These are phyloP conservation scores for Catharanthus roseus DNA, from an alignment of 257 asterid species.

Conservation along the genomic window DNA sequence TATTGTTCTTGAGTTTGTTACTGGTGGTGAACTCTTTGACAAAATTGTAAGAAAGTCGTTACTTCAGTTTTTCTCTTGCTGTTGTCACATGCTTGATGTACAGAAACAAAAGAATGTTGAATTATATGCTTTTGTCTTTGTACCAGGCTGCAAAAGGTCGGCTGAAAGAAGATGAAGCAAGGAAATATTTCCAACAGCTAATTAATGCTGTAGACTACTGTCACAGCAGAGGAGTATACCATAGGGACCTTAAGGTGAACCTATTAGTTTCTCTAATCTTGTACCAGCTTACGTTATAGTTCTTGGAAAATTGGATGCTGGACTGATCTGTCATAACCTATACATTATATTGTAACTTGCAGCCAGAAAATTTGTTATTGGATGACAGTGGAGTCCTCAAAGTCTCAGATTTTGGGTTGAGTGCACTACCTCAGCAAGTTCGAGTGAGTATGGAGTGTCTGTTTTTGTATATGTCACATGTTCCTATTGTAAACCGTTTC, in stretches of 20 bases:
- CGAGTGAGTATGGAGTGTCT: slow-evolving; percentile 45
- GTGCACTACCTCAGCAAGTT: slow-evolving; percentile 95
- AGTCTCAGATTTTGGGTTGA: slow-evolving; percentile 92
- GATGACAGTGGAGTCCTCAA: slow-evolving; percentile 74
- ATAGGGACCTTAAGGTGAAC: slow-evolving; percentile 83
- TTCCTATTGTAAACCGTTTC: neutral
- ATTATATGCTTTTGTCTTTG: slow-evolving; percentile 18
- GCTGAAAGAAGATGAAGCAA: slow-evolving; percentile 96
- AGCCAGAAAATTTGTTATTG: slow-evolving; percentile 91
- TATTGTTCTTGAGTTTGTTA: slow-evolving; percentile 84
- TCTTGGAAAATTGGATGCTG: neutral
- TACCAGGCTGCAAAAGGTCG: slow-evolving; percentile 73
- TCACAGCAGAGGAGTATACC: slow-evolving; percentile 93
- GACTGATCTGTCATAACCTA: neutral
- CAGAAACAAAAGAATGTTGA: neutral
- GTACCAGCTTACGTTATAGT: neutral
- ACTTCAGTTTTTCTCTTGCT: slow-evolving; percentile 7
- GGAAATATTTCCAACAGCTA: slow-evolving; percentile 90
- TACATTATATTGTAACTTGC: slow-evolving; percentile 3
- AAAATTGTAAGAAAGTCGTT: slow-evolving; percentile 54
- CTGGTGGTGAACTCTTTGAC: slow-evolving; percentile 96
- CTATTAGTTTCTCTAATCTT: neutral
- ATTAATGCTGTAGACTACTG: slow-evolving; percentile 91
- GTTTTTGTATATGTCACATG: neutral
- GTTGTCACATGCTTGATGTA: slow-evolving; percentile 4